Evolutionary conservation across 495 filamentous ascomycete genomes (phyloP), one percentile per base, ranked within the genome.

Genomic region (Delitschia confertaspora): DNA sequence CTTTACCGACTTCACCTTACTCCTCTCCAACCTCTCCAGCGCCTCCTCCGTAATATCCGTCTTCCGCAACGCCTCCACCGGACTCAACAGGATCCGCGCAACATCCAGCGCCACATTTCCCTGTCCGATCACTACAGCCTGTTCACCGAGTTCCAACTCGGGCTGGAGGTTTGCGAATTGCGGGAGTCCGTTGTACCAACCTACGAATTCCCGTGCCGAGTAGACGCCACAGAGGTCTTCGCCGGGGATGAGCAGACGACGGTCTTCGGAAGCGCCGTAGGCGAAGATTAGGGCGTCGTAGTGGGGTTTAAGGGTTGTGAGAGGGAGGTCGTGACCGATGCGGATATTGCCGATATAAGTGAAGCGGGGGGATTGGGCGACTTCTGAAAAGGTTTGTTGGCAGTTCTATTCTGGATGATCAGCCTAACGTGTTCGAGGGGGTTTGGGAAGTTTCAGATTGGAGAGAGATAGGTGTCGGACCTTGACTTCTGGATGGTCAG

Each of bases 401-500:
- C 89, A 96, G 58, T 95, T 95, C 88, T 95, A 43, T 37, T 33
- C 9, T 14, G 21, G 11, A 1, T 13, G 24, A 22, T 55, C 25
- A 55, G 42, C 31, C 40, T n/a, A n/a, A n/a, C n/a, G n/a, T n/a
- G n/a, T n/a, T n/a, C n/a, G n/a, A n/a, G n/a, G n/a, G n/a, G n/a
- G 13, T 19, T 16, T 17, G 3, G 5, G 19, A 20, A 31, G 33
- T 13, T 22, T 20, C 42, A 29, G 18, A 19, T 36, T 14, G 11
- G 9, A 65, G 40, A 71, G 91, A 88, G 78, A n/a, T n/a, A n/a
- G n/a, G n/a, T n/a, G n/a, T n/a, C n/a, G n/a, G n/a, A n/a, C n/a
- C n/a, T 98, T 98, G 30, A 96, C 91, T 67, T 96, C 88, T 10
- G 91, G 88, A 62, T 98, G 91, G 60, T 98, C 91, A 6, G 91